Evolutionary conservation across 352 stramenopile genomes (phyloP), one percentile per base, ranked within the genome.

Genomic region (Globisporangium yorkense): DNA sequence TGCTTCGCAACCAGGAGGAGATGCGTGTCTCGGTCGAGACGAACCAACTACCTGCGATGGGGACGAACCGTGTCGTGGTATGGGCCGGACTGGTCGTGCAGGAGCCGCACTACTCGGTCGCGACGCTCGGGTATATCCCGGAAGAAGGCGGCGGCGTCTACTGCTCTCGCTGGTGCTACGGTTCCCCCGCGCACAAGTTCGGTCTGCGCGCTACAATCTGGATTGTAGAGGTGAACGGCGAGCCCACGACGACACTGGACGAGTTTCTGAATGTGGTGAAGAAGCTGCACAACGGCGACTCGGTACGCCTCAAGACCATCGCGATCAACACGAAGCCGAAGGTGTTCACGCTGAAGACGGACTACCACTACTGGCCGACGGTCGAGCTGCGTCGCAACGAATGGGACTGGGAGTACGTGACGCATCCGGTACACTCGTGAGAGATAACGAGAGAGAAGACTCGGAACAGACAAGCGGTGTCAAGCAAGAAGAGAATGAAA

Each of bases 51-150:
- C 84, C 84, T 5, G 80, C 74, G 1, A 89, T 89, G 66, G 88
- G 88, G 21, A 97, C 92, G 27, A 75, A 93, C 54, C 84, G 92
- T 15, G 79, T 98, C 3, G 74, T 98, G 49, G 72, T 96, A 37
- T 98, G 89, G 88, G 92, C 80, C 44, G 92, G 92, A 0, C 65
- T 97, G 2, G 85, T 97, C n/a, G 77, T 98, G n/a, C 92, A 98
- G 59, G 77, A 70, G 9, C 84, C 90, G 8, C 92, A 97, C 57
- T 93, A 92, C 50, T 75, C 88, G 10, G 88, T 97, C 7, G 77
- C 79, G 10, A 92, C 71, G 41, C 61, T 89, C 7, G 89, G 89
- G 1, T 97, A 95, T 61, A 81, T 96, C 41, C 89, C 88, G 0
- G 81, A 92, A 53, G 77, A 90, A 68, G 84, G 87, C 3, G 84